phyloP scores from a whole-genome alignment of 352 stramenopile species.

The Globisporangium cystogenes region DNA sequence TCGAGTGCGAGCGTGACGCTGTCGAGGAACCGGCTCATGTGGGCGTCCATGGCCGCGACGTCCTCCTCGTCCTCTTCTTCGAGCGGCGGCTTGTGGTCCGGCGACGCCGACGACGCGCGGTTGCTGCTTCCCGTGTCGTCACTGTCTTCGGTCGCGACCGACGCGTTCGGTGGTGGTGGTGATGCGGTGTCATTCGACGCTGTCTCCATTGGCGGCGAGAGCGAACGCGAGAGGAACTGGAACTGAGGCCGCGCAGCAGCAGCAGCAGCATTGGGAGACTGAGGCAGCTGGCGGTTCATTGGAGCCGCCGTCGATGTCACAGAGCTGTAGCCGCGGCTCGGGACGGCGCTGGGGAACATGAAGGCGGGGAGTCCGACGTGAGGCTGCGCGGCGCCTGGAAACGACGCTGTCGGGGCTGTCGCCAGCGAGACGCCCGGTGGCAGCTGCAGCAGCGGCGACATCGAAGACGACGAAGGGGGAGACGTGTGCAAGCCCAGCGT shows the following conservation, averaged over 20 bases:
- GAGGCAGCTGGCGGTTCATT: background rate
- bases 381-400: background rate
- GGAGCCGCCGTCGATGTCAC: background rate
- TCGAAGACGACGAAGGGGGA: background rate
- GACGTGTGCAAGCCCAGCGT: background rate
- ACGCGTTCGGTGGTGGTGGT: background rate
- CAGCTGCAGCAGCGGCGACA: background rate
- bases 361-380: background rate
- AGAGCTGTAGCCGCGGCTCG: background rate
- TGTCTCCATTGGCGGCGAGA: background rate
- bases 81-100: background rate
- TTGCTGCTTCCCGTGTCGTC: background rate
- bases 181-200: background rate
- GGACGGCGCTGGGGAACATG: background rate
- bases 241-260: background rate
- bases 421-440: background rate
- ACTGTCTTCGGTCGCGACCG: background rate
- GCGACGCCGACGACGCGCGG: background rate
- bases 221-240: slow-evolving; percentile 1
- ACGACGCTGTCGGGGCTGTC: background rate
- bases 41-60: slow-evolving; percentile 37
- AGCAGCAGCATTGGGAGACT: too few relatives aligned
- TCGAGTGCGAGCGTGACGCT: slow-evolving; percentile 77
- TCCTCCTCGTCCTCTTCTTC: background rate
- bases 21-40: slow-evolving; percentile 81